Evolutionary conservation across 2,329 filamentous ascomycete species (phyloP), one percentile per base, ranked within the genome.

Genomic region (Cercospora canescens): DNA sequence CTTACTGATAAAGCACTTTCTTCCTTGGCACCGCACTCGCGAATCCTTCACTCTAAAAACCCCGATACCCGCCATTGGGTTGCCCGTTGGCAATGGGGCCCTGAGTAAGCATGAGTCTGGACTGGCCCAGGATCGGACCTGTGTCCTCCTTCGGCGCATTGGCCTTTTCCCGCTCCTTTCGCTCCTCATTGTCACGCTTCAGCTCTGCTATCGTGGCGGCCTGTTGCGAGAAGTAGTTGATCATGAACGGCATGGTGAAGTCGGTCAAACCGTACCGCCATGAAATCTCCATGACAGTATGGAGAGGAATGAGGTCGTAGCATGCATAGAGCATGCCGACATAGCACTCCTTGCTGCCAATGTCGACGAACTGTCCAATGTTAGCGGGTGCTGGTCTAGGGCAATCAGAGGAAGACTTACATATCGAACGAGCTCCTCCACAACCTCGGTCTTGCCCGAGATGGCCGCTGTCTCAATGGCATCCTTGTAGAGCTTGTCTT

Each of bases 181-280:
- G 91, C 77, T 94, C 92, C 80, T 99, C 96, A 77, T 98, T 99
- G 81, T 99, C 96, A 69, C 92, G 92, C 86, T 96, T 96, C 68
- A 99, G 87, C 66, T 85, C 79, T 66, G 93, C 88, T 72, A 99
- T 90, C 64, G 96, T 90, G 72, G 91, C 89, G 41, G 92, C 93
- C 82, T 98, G 94, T 80, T 97, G 93, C 73, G 90, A 88, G 70
- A 99, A 85, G 84, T 96, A 91, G 84, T 98, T 99, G 87, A 99
- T 98, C 93, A 99, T 96, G 85, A 96, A 99, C 18, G 95, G 95
- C 96, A 99, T 99, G 56, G 94, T 96, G 82, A 97, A 99, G 83
- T 99, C 95, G 75, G 90, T 89, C 41, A 99, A 90, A 67, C 93
- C 93, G 78, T 97, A 86, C 74, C 95, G 94, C 95, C 95, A 99